Percentiles rank a stretch among this genome's conserved stretches.
Evolutionary conservation across 495 filamentous ascomycete species (phyloP).

Genomic region (Daldinia loculata): DNA sequence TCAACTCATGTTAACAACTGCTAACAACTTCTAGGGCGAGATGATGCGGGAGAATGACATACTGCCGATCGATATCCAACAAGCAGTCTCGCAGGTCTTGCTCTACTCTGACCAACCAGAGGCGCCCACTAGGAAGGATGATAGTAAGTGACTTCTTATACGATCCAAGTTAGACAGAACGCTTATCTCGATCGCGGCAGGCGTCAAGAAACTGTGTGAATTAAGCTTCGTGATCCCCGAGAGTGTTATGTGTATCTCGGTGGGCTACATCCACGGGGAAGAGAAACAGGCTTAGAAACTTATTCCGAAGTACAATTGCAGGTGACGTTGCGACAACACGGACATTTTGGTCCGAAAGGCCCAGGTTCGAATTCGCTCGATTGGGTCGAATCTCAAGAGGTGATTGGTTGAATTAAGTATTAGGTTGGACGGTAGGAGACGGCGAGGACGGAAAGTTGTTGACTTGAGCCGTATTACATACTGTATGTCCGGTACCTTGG

Average conservation of each 20-base stretch:
- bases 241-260: background rate
- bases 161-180: background rate
- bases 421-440: background rate
- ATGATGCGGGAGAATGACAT: slow-evolving; percentile 5
- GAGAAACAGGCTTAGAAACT: no score
- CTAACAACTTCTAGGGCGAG: background rate
- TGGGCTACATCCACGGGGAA: no score
- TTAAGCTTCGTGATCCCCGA: slow-evolving; percentile 1
- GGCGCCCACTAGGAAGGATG: background rate
- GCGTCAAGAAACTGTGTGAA: background rate
- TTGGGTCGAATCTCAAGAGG: background rate
- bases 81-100: slow-evolving; percentile 2
- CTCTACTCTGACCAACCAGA: slow-evolving; percentile 2
- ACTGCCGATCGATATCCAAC: background rate
- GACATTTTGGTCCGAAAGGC: slow-evolving; percentile 21
- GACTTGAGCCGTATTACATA: background rate
- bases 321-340: slow-evolving; percentile 3
- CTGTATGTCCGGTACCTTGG: background rate
- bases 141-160: background rate
- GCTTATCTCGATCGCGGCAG: background rate
- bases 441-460: background rate
- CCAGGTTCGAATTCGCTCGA: slow-evolving; percentile 5
- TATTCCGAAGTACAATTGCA: background rate
- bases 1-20: background rate
- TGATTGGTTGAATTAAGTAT: slow-evolving; percentile 14